Evolutionary conservation across 2,329 filamentous ascomycete genomes (phyloP), one percentile per base, ranked within the genome.

Genomic region (Trichoderma asperellum): DNA sequence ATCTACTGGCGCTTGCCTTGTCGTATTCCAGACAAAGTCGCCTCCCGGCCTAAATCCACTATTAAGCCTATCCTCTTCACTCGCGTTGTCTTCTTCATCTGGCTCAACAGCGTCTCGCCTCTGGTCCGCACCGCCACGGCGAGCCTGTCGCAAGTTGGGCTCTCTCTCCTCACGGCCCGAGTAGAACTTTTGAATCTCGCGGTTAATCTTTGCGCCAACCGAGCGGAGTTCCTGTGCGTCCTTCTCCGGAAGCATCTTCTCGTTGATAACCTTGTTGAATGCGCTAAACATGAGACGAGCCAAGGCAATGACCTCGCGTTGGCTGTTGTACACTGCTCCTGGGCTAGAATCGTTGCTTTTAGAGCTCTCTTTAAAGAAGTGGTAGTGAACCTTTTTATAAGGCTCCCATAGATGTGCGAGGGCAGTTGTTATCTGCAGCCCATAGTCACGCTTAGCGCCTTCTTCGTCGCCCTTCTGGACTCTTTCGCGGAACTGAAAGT

Each of bases 391-490:
- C 21, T 76, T 76, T 68, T 78, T 79, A 74, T 86, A 83, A 4
- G 85, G 84, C 24, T 81, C 78, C 83, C 84, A 87, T 35, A 89
- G 77, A 21, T 81, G 81, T 18, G 82, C 78, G 24, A 90, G 78
- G 18, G 87, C 87, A 4, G 76, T 73, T 34, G 80, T 75, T 53
- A 90, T 81, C 73, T 88, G 87, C 32, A 78, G 74, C 68, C 84
- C 87, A 73, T 85, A 85, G 0, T 78, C 81, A 7, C 75, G 75
- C 74, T 82, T 82, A 53, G 81, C 81, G 8, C 70, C 76, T 24
- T 72, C 71, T n/a, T 73, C 66, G n/a, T 79, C 71, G 40, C 79
- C 78, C 1, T 73, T 69, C n/a, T 75, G 72, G 14, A 77, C 76
- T 62, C 74, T 73, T 18, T 72, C 59, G 29, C 79, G 78, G 70